A percentile compares a stretch with the other conserved stretches of the same genome.
Conservation (phyloP, 352 stramenopile species). For the Globisporangium apiculatum region DNA sequence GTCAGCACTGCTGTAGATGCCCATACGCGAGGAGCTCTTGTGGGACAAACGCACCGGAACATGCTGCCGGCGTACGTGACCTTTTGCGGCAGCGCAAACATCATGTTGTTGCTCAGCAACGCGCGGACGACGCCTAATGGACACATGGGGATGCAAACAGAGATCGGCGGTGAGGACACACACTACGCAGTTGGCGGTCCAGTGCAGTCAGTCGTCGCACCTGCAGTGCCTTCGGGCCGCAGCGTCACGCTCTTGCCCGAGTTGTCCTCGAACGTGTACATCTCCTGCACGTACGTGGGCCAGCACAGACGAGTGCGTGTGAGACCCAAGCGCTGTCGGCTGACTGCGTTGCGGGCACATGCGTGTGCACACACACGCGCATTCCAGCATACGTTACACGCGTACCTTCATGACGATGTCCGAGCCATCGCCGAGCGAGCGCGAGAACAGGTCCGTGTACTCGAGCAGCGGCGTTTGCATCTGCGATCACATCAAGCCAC, state of each 20-base stretch:
- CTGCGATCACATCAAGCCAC: constrained; percentile 15
- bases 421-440: constrained; percentile 74
- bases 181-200: no score
- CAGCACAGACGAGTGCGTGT: background rate
- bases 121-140: constrained; percentile 60
- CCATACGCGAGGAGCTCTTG: no score
- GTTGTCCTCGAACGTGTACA: constrained; percentile 88
- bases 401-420: constrained; percentile 86
- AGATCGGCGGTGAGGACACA: no score
- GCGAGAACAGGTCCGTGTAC: constrained; percentile 80
- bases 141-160: no score
- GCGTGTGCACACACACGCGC: background rate
- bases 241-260: constrained; percentile 83
- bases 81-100: constrained; percentile 70
- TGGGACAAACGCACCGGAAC: constrained; percentile 50
- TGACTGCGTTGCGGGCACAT: no score
- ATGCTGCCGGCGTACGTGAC: constrained; percentile 82
- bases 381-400: background rate
- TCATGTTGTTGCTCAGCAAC: constrained; percentile 72
- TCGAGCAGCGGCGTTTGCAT: constrained; percentile 83
- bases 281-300: constrained; percentile 43
- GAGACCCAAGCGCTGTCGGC: no score
- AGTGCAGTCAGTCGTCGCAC: constrained; percentile 8
- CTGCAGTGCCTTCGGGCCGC: constrained; percentile 77
- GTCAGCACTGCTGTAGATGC: no score